Evolutionary conservation across 768 basidiomycete genomes (phyloP).

Genomic region (Terana coerulea): DNA sequence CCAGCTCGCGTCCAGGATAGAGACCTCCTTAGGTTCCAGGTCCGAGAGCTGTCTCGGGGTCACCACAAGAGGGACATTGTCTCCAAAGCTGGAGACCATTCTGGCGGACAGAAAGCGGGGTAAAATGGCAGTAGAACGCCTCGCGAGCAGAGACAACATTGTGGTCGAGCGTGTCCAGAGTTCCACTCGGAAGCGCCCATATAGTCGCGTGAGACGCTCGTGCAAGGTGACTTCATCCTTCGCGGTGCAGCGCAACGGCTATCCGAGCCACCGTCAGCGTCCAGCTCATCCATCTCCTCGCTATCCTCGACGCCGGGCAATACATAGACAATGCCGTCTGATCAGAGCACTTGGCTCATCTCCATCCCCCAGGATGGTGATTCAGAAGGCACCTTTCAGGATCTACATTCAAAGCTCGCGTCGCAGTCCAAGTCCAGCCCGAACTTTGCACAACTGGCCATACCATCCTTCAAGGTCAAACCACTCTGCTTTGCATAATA

Average conservation of each 20-base stretch:
- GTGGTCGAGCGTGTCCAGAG: not conserved
- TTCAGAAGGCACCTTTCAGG: slow-evolving; percentile 67
- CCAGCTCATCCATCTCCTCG: not conserved
- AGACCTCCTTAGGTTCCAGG: slow-evolving; percentile 29
- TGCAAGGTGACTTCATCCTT: slow-evolving; percentile 9
- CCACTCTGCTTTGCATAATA: not conserved
- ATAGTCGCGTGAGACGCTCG: not conserved
- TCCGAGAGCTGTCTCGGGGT: slow-evolving; percentile 46
- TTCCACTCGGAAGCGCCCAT: not conserved
- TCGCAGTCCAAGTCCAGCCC: slow-evolving; percentile 51
- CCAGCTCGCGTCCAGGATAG: slow-evolving; percentile 80
- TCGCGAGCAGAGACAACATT: slow-evolving; percentile 9
- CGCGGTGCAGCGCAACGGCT: slow-evolving; percentile 1
- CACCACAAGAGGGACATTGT: slow-evolving; percentile 44
- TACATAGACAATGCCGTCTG: slow-evolving; percentile 72
- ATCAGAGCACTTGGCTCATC: slow-evolving; percentile 93
- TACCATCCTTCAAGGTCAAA: slow-evolving; percentile 88
- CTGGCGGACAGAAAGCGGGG: slow-evolving; percentile 18
- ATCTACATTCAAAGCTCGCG: slow-evolving; percentile 58
- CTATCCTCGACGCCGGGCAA: not conserved
- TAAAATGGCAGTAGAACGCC: slow-evolving; percentile 6
- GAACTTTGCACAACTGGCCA: slow-evolving; percentile 59
- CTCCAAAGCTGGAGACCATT: slow-evolving; percentile 35
- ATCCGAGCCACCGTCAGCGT: not conserved
- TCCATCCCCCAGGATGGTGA: slow-evolving; percentile 86